phyloP scores from a whole-genome alignment of 1,284 basidiomycete species.

The Ustilago nuda region DNA sequence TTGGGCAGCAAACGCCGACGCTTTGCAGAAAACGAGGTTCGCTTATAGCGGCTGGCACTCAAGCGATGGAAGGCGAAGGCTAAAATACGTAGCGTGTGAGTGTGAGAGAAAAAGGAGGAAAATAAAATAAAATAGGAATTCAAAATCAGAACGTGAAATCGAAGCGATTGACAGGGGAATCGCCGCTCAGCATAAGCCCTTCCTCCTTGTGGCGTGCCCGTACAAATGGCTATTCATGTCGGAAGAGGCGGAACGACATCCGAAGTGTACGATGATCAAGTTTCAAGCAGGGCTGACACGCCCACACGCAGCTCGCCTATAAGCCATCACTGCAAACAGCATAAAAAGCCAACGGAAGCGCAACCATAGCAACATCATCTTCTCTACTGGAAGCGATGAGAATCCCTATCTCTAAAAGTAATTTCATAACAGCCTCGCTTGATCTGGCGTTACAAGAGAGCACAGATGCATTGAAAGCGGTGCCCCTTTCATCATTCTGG shows the following conservation, averaged over 20 bases:
- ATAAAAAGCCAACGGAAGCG: neutral
- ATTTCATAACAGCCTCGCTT: neutral
- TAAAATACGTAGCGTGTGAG: neutral
- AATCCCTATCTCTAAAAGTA: neutral
- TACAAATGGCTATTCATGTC: constrained; percentile 7
- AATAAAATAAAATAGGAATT: neutral
- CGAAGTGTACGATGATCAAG: neutral
- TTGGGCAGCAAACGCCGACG: constrained; percentile 19
- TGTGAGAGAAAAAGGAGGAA: neutral
- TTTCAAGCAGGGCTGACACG: neutral
- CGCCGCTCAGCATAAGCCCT: neutral
- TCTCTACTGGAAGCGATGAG: neutral
- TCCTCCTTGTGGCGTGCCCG: neutral
- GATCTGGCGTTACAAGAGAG: neutral
- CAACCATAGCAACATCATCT: neutral
- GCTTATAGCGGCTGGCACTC: neutral
- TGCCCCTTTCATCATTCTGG: constrained; percentile 1
- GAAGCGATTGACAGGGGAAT: neutral
- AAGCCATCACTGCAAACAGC: neutral
- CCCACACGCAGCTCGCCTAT: constrained; percentile 7
- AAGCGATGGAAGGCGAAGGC: constrained; percentile 14
- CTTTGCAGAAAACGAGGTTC: neutral
- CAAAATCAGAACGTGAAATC: neutral
- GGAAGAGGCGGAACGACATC: constrained; percentile 14
- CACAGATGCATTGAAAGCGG: neutral